Conservation (phyloP, 176 grass and related monocot genomes). For the Hordeum marinum region DNA sequence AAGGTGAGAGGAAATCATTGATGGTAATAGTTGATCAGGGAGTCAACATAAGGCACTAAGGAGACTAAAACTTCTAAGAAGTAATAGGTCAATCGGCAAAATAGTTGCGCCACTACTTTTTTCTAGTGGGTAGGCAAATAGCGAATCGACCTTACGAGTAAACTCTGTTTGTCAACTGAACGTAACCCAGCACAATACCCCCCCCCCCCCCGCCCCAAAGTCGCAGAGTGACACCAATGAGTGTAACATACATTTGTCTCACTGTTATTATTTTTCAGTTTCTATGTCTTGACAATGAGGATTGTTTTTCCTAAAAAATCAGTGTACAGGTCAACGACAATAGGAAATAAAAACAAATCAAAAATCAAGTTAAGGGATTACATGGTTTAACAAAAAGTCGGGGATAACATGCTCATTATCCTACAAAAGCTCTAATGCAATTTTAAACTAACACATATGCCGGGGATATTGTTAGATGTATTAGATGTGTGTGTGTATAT, state of each 20-base stretch:
- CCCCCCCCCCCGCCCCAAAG: not conserved
- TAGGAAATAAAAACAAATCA: not conserved
- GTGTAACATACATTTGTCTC: not conserved
- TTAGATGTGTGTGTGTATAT: too few species aligned
- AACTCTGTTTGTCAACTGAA: not conserved
- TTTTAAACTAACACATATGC: not conserved
- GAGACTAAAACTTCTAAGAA: constrained; percentile 12
- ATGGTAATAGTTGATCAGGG: constrained; percentile 12
- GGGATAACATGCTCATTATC: constrained; percentile 16
- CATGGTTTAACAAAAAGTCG: not conserved
- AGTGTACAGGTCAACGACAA: not conserved
- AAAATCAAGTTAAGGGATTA: not conserved
- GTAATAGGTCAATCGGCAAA: constrained; percentile 18
- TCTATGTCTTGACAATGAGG: not conserved
- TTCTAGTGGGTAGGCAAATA: constrained; percentile 43
- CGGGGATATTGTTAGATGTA: too few species aligned
- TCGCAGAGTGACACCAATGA: not conserved
- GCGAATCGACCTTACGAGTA: not conserved
- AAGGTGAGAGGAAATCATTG: not conserved
- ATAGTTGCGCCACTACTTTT: constrained; percentile 28
- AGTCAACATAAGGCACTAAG: constrained; percentile 21
- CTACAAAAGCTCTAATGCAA: constrained; percentile 18
- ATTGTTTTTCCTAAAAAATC: not conserved
- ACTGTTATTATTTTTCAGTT: constrained; percentile 2
- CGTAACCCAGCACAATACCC: not conserved